A percentile compares a stretch with the other conserved stretches of the same genome.
These are phyloP conservation scores for Nyctanthes arbortristis DNA, from an alignment of 257 asterid genomes.

Conservation along the genomic window DNA sequence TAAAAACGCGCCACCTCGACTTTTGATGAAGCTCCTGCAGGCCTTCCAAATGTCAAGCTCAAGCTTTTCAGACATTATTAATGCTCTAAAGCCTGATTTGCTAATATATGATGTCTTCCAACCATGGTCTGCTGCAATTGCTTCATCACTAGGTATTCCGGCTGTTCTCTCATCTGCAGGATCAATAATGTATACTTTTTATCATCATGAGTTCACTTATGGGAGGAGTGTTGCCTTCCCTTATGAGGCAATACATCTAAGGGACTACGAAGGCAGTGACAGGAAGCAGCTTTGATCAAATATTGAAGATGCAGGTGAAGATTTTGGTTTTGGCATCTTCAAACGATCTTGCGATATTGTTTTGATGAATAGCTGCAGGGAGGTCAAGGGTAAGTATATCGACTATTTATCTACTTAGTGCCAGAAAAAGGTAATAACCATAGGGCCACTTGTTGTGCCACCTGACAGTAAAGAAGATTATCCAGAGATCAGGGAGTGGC, in stretches of 20 bases:
- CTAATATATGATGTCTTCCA: conserved; percentile 38
- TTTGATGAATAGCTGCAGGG: conserved; percentile 33
- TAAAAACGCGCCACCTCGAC: conserved; percentile 39
- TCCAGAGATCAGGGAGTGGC: conserved; percentile 34
- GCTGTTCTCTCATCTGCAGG: conserved; percentile 14
- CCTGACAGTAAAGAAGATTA: not conserved
- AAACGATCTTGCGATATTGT: conserved; percentile 34
- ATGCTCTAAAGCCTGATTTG: conserved; percentile 26
- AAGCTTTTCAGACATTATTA: conserved; percentile 22
- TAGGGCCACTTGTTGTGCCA: conserved; percentile 36
- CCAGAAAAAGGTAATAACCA: conserved; percentile 29
- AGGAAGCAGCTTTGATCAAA: not conserved
- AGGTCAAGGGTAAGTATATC: conserved; percentile 37
- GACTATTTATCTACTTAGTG: conserved; percentile 34
- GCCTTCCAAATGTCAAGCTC: conserved; percentile 34
- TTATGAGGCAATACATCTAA: conserved; percentile 10
- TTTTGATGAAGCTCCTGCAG: conserved; percentile 26
- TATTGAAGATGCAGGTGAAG: conserved; percentile 8
- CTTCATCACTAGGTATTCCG: conserved; percentile 22
- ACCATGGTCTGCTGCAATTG: conserved; percentile 34
- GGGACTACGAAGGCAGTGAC: conserved; percentile 10
- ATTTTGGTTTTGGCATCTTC: conserved; percentile 25
- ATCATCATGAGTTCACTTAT: conserved; percentile 20
- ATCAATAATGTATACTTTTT: conserved; percentile 3
- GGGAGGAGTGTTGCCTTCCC: conserved; percentile 29